Evolutionary conservation across 257 asterid species (phyloP), one percentile per base, ranked within the genome.

Genomic region (Primulina huaijiensis): DNA sequence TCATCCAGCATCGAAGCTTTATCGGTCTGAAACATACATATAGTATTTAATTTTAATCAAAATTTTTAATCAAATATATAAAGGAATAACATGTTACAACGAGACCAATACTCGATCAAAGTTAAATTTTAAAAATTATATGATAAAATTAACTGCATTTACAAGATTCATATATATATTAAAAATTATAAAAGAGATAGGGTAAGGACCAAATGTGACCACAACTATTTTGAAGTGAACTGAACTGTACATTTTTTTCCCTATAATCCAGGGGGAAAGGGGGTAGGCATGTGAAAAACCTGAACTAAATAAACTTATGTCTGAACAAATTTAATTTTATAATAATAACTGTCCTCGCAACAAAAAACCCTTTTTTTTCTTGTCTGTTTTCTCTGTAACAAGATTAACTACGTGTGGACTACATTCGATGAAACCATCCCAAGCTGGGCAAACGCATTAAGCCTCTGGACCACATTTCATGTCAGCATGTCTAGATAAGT

Each of bases 1-100:
- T 91, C 97, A 74, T 86, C 92, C 27, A 91, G 74, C 92, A 91
- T 87, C 10, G 97, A 91, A 14, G 97, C 96, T 79, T 91, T 89
- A 65, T 91, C 96, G 0, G 89, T 88, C 98, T 92, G 83, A 43
- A 52, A 62, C 27, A 40, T 37, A 31, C 7, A 33, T 33, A 6
- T 5, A 33, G 35, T 27, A 4, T 33, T n/a, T n/a, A n/a, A n/a
- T n/a, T 33, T 33, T 6, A 33, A 2, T 33, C 35, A 33, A 6
- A 0, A 33, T 2, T 1, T 25, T 27, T 27, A 27, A 27, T 27
- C 30, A 27, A 27, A 0, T 27, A 27, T 27, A 27, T 27, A 27
- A 2, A 27, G 30, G 30, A 27, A 27, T 27, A 27, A 27, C 30
- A 27, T 27, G 3, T 27, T 27, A 3, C 30, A 27, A 27, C 3